phyloP scores from a whole-genome alignment of 225 moss, liverwort and hornwort genomes.

The Sphagnum contortum region DNA sequence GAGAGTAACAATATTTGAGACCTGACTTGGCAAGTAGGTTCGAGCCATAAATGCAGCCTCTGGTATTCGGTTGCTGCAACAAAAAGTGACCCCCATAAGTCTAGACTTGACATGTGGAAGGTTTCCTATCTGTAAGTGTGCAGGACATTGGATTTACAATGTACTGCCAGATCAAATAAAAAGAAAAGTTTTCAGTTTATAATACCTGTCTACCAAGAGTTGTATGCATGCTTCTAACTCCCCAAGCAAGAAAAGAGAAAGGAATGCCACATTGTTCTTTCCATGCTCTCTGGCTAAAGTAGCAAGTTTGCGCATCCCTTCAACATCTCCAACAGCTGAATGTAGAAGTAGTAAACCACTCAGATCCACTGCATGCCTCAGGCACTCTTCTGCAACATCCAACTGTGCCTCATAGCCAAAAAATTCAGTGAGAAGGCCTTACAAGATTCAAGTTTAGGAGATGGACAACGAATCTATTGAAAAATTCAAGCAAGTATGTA shows the following conservation, averaged over 20 bases:
- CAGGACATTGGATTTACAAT: too few relatives aligned
- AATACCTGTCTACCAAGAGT: conserved; percentile 74
- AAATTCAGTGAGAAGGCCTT: too few relatives aligned
- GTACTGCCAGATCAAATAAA: too few relatives aligned
- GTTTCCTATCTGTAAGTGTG: too few relatives aligned
- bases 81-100: too few relatives aligned
- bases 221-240: conserved; percentile 81
- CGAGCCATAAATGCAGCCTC: conserved; percentile 95
- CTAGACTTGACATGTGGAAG: too few relatives aligned
- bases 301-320: conserved; percentile 62
- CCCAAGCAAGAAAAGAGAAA: conserved; percentile 71
- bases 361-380: conserved; percentile 70
- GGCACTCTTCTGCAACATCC: conserved; percentile 86
- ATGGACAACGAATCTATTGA: too few relatives aligned
- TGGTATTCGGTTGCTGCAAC: conserved; percentile 80
- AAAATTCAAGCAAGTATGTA: too few relatives aligned
- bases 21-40: conserved; percentile 84
- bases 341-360: conserved; percentile 77
- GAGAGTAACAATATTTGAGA: conserved; percentile 61
- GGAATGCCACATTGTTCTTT: conserved; percentile 90
- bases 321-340: conserved; percentile 69
- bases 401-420: conserved; percentile 30
- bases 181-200: too few relatives aligned
- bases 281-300: conserved; percentile 64
- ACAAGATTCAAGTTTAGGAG: too few relatives aligned